phyloP scores from a whole-genome alignment of 2,329 filamentous ascomycete genomes.

The Colletotrichum australisinense region DNA sequence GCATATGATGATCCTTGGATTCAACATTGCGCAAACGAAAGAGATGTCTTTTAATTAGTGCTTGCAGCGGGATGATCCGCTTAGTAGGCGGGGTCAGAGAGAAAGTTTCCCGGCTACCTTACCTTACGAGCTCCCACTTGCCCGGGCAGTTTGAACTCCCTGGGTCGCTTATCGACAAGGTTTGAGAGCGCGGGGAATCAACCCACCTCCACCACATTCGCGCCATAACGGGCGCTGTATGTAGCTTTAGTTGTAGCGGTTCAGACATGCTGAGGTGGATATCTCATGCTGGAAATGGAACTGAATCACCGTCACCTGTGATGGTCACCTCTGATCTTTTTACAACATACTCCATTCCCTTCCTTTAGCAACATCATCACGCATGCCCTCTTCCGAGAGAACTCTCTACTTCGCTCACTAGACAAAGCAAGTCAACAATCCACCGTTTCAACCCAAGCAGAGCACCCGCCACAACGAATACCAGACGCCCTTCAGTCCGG shows the following conservation, averaged over 20 bases:
- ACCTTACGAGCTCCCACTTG: not conserved
- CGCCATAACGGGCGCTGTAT: not conserved
- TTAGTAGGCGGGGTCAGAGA: conserved; percentile 1
- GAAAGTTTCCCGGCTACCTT: not conserved
- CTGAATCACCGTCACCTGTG: not conserved
- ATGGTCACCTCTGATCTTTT: not conserved
- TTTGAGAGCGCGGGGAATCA: not conserved
- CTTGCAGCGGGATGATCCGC: conserved; percentile 20
- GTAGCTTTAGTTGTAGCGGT: too few species aligned
- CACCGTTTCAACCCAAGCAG: not conserved
- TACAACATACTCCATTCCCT: not conserved
- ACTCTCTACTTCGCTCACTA: not conserved
- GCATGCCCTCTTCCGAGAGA: too few species aligned
- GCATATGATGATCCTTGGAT: not conserved
- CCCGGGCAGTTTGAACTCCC: not conserved
- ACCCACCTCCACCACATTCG: not conserved
- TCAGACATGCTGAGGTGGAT: not conserved
- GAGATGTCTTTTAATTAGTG: not conserved
- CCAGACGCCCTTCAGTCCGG: not conserved
- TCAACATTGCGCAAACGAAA: too few species aligned
- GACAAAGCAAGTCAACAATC: not conserved
- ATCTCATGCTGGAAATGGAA: not conserved
- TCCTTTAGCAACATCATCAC: not conserved
- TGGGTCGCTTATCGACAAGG: conserved; percentile 10
- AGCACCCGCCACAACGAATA: conserved; percentile 21